phyloP scores from a whole-genome alignment of 148 eudicot species.

The Chenopodium formosanum region DNA sequence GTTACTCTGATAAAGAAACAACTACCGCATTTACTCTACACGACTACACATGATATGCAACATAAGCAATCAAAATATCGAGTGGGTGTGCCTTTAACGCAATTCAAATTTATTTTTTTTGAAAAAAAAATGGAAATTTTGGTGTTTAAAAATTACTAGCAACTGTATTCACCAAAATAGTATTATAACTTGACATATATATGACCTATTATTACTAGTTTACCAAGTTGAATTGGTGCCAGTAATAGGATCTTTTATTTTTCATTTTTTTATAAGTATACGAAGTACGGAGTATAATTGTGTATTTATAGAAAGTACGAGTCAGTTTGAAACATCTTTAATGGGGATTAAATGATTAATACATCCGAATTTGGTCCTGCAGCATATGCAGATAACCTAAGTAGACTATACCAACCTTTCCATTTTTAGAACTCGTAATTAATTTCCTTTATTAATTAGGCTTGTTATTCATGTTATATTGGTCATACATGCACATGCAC shows the following conservation, averaged over 20 bases:
- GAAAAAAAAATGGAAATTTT: neutral
- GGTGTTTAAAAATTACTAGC: neutral
- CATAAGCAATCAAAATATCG: neutral
- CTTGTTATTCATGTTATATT: neutral
- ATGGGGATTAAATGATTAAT: neutral
- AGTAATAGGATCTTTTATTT: too few relatives aligned
- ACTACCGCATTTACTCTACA: too few relatives aligned
- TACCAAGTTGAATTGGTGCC: neutral
- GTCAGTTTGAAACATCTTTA: neutral
- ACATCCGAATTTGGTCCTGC: neutral
- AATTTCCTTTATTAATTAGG: neutral
- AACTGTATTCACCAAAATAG: neutral
- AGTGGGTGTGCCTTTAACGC: neutral
- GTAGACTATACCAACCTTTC: neutral
- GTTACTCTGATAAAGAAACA: too few relatives aligned
- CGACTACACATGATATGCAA: neutral
- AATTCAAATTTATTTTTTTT: too few relatives aligned
- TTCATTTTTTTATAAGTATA: too few relatives aligned
- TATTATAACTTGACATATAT: neutral
- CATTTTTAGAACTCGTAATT: neutral
- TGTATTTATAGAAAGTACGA: too few relatives aligned
- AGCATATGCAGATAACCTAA: neutral
- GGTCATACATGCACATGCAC: neutral
- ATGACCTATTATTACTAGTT: neutral
- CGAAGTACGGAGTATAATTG: too few relatives aligned